Evolutionary conservation across 352 stramenopile species (phyloP).

Genomic region (Plasmopara viticola): DNA sequence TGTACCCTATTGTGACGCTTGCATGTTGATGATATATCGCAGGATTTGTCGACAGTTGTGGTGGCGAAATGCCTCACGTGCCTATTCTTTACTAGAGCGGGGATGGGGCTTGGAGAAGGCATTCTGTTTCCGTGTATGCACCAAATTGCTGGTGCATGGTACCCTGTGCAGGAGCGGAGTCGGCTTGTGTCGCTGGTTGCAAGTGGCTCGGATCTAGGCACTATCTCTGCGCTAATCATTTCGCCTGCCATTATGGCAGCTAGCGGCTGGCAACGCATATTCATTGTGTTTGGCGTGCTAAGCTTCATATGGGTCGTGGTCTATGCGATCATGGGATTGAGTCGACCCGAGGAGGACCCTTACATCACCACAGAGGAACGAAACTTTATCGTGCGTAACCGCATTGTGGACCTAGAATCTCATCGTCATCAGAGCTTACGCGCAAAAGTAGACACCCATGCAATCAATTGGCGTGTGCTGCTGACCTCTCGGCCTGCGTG

Average conservation of each 20-base stretch:
- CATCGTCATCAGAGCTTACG: conserved; percentile 34
- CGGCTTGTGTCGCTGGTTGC: conserved; percentile 71
- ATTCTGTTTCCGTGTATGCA: conserved; percentile 88
- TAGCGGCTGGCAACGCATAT: conserved; percentile 69
- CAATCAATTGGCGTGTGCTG: conserved; percentile 63
- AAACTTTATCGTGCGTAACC: conserved; percentile 61
- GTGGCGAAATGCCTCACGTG: conserved; percentile 51
- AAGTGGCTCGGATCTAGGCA: conserved; percentile 76
- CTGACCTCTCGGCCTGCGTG: conserved; percentile 61
- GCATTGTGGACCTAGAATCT: conserved; percentile 37
- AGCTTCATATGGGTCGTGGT: conserved; percentile 71
- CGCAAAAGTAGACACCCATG: conserved; percentile 35
- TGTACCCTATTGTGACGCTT: not conserved
- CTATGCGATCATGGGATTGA: conserved; percentile 54
- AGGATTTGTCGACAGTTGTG: conserved; percentile 70
- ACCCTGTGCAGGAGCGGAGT: conserved; percentile 74
- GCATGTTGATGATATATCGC: conserved; percentile 2
- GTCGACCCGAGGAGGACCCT: conserved; percentile 56
- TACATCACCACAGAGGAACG: conserved; percentile 52
- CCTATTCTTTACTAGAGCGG: conserved; percentile 69
- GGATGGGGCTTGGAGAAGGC: conserved; percentile 81
- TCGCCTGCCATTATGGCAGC: conserved; percentile 62
- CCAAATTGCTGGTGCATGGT: conserved; percentile 79
- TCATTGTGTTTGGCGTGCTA: conserved; percentile 64
- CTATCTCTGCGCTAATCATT: conserved; percentile 69